phyloP scores from a whole-genome alignment of 1,284 basidiomycete species.

The Cutaneotrichosporon sp. region DNA sequence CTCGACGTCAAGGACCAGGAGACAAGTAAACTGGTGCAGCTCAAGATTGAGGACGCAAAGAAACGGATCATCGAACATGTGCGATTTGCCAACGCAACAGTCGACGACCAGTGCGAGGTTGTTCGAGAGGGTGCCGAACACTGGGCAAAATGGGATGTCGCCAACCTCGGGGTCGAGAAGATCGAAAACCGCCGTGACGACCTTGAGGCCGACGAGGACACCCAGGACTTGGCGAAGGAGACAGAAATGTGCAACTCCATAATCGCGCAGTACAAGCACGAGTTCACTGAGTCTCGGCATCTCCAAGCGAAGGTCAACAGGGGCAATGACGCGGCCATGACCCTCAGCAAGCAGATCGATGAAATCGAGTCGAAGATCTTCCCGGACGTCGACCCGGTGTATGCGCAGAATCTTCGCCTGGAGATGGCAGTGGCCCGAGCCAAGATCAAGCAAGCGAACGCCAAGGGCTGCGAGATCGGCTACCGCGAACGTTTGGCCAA shows the following conservation, averaged over 20 bases:
- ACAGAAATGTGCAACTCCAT: constrained; percentile 67
- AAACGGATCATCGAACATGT: constrained; percentile 69
- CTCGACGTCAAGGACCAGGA: constrained; percentile 41
- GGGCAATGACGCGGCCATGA: constrained; percentile 70
- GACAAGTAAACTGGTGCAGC: constrained; percentile 51
- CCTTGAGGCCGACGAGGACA: constrained; percentile 56
- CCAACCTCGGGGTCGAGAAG: constrained; percentile 67
- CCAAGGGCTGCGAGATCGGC: constrained; percentile 67
- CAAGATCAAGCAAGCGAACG: constrained; percentile 70
- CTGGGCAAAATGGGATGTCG: constrained; percentile 69
- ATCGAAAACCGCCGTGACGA: constrained; percentile 68
- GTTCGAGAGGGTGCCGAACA: constrained; percentile 76
- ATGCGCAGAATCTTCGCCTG: constrained; percentile 68
- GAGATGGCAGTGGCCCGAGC: constrained; percentile 66
- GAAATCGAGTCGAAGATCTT: constrained; percentile 75
- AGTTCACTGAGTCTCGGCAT: constrained; percentile 62
- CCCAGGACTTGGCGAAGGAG: constrained; percentile 61
- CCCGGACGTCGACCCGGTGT: constrained; percentile 69
- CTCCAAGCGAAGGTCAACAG: constrained; percentile 64
- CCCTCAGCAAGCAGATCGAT: constrained; percentile 78
- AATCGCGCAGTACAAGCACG: constrained; percentile 68
- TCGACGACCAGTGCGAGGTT: constrained; percentile 65
- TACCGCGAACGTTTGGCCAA: constrained; percentile 64
- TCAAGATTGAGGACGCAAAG: constrained; percentile 67
- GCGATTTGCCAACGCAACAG: constrained; percentile 66